A percentile compares a stretch with the other conserved stretches of the same genome.
Evolutionary conservation across 768 basidiomycete genomes (phyloP).

Genomic region (Gloeostereum incarnatum): DNA sequence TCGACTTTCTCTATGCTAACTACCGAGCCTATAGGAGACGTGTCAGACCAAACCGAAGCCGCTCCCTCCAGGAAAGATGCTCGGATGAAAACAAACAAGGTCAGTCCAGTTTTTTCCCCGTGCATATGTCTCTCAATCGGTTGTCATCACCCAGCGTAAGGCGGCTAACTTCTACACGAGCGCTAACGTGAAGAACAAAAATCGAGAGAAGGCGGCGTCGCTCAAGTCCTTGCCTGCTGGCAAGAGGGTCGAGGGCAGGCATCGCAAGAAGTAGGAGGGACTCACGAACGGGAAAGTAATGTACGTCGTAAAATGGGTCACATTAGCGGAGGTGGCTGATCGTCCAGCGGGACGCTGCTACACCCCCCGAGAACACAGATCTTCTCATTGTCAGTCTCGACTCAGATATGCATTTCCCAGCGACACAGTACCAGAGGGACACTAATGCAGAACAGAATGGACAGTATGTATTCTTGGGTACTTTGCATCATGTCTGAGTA

Average conservation of each 20-base stretch:
- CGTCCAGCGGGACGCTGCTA: no score
- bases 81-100: slow-evolving; percentile 94
- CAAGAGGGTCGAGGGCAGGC: slow-evolving; percentile 23
- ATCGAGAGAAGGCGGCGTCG: slow-evolving; percentile 51
- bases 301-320: no score
- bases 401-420: no score
- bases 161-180: slow-evolving; percentile 81
- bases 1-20: slow-evolving; percentile 7
- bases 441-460: no score
- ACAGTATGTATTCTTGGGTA: no score
- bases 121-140: not conserved
- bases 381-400: no score
- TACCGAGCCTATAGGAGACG: slow-evolving; percentile 15
- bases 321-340: no score
- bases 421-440: no score
- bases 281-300: no score
- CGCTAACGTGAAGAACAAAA: slow-evolving; percentile 86
- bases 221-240: slow-evolving; percentile 49
- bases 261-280: no score
- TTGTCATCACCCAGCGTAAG: slow-evolving; percentile 55
- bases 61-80: slow-evolving; percentile 40
- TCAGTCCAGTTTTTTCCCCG: slow-evolving; percentile 15
- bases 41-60: slow-evolving; percentile 23
- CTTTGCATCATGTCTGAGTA: no score
- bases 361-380: no score